Conservation (phyloP, 306 rosid species). For the Acmispon strigosus region DNA sequence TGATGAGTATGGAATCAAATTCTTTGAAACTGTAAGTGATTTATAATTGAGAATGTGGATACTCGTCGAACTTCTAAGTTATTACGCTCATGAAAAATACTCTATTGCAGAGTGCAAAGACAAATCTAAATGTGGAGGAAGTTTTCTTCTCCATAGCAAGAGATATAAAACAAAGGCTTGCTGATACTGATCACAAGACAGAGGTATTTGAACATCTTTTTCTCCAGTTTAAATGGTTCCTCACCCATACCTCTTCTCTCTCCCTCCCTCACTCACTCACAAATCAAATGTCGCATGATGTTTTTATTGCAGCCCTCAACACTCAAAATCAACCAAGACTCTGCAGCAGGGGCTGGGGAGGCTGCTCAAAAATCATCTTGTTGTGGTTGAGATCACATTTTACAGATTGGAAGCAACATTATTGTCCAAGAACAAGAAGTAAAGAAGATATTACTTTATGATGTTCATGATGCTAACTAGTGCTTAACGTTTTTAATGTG, state of each 20-base stretch:
- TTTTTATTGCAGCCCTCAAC: conserved; percentile 56
- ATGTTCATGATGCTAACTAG: conserved; percentile 36
- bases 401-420: conserved; percentile 17
- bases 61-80: background rate
- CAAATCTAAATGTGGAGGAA: conserved; percentile 90
- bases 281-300: background rate
- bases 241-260: background rate
- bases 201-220: conserved; percentile 47
- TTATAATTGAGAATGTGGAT: background rate
- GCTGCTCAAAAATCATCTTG: conserved; percentile 72
- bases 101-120: conserved; percentile 80
- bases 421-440: conserved; percentile 8
- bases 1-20: conserved; percentile 94
- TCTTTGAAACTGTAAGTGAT: conserved; percentile 92
- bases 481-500: conserved; percentile 39
- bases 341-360: conserved; percentile 50
- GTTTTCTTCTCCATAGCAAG: conserved; percentile 90
- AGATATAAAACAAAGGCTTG: conserved; percentile 85
- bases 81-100: conserved; percentile 20
- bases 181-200: conserved; percentile 67
- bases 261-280: background rate
- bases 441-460: conserved; percentile 37
- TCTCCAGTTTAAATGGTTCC: background rate
- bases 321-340: conserved; percentile 72
- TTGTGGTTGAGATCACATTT: conserved; percentile 52